phyloP scores from a whole-genome alignment of 345 rosid genomes.

The Excoecaria cochinchinensis region DNA sequence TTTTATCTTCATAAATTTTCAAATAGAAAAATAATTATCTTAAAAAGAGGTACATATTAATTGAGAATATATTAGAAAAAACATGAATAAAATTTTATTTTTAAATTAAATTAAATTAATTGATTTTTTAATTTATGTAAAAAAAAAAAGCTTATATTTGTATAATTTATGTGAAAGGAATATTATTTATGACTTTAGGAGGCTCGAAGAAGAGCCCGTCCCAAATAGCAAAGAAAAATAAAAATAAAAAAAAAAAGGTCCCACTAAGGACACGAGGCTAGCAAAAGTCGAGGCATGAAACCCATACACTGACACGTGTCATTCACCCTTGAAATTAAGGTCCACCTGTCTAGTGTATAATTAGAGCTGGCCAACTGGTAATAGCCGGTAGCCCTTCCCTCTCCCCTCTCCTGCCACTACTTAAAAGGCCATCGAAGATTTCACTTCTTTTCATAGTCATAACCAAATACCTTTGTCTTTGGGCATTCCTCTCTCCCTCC shows the following conservation, averaged over 20 bases:
- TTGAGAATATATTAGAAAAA: too few species aligned
- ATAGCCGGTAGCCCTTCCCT: conserved; percentile 5
- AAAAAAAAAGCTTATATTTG: too few species aligned
- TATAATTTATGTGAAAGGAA: too few species aligned
- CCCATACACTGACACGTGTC: conserved; percentile 17
- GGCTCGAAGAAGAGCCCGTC: not conserved
- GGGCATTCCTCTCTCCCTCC: not conserved
- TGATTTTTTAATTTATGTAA: too few species aligned
- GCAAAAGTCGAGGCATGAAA: not conserved
- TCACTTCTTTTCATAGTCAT: not conserved
- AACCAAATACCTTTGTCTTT: not conserved
- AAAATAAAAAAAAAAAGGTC: not conserved
- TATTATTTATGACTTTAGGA: too few species aligned
- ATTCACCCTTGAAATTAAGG: not conserved
- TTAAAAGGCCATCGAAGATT: not conserved
- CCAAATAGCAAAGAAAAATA: not conserved
- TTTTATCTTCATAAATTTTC: too few species aligned
- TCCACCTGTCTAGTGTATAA: not conserved
- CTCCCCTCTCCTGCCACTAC: not conserved
- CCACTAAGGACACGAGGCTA: conserved; percentile 7
- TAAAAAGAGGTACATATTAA: too few species aligned
- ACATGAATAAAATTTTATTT: too few species aligned
- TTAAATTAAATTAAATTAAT: too few species aligned
- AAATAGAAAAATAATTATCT: too few species aligned
- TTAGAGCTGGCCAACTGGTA: conserved; percentile 1